Conservation (phyloP, 192 early-diverging fungal species). For the Coemansia sp. region DNA sequence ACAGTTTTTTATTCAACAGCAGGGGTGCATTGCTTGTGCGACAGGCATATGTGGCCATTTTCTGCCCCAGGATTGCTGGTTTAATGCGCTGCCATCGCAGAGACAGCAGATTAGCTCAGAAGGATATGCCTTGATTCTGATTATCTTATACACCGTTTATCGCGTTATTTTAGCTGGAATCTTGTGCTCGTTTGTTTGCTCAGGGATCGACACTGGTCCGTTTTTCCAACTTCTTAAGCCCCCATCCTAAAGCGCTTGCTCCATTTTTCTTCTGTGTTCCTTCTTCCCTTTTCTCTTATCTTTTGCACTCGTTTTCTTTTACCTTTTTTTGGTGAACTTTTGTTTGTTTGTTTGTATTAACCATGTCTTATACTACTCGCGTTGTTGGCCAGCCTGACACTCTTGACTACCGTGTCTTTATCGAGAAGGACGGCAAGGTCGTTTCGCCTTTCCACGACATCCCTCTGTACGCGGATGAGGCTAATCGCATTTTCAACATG, state of each 20-base stretch:
- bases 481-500: conserved; percentile 95
- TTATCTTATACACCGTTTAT: too few relatives aligned
- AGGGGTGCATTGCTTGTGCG: too few relatives aligned
- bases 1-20: too few relatives aligned
- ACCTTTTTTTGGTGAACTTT: neutral
- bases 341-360: neutral
- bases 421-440: conserved; percentile 79
- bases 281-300: neutral
- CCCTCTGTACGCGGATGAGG: conserved; percentile 88
- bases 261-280: neutral
- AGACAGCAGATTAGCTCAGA: too few relatives aligned
- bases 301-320: neutral
- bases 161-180: too few relatives aligned
- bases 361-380: conserved; percentile 69
- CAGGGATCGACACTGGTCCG: too few relatives aligned
- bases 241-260: neutral
- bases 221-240: too few relatives aligned
- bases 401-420: conserved; percentile 87
- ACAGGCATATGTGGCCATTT: too few relatives aligned
- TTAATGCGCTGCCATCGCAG: too few relatives aligned
- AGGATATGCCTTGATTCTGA: too few relatives aligned
- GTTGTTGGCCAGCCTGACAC: conserved; percentile 79
- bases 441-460: conserved; percentile 98
- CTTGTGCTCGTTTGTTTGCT: too few relatives aligned
- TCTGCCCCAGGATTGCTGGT: too few relatives aligned